Conservation (phyloP, 768 basidiomycete genomes). For the Guyanaporus albipodus region DNA sequence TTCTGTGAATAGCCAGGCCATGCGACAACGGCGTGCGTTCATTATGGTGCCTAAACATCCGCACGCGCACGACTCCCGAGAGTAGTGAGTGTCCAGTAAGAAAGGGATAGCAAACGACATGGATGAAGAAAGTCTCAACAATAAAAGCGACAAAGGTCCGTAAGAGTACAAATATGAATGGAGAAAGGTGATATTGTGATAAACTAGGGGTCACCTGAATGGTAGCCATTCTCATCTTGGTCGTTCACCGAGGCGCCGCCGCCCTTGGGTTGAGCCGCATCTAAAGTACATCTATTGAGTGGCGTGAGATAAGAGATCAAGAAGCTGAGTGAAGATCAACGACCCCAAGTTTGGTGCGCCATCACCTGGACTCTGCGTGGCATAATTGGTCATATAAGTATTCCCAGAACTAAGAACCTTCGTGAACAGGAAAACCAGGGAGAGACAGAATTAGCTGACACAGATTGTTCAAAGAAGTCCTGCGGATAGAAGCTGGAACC, state of each 20-base stretch:
- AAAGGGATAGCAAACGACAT: neutral
- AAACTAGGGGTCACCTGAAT: conserved; percentile 10
- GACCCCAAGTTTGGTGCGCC: conserved; percentile 10
- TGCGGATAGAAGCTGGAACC: conserved; percentile 4
- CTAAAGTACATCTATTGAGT: conserved; percentile 12
- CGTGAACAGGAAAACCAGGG: too few species aligned
- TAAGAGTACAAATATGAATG: neutral
- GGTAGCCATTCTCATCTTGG: conserved; percentile 1
- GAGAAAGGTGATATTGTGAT: neutral
- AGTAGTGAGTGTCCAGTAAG: neutral
- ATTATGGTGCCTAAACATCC: conserved; percentile 16
- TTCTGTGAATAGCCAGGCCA: conserved; percentile 11
- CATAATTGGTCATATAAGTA: conserved; percentile 7
- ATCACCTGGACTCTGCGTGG: neutral
- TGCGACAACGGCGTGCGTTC: conserved; percentile 19
- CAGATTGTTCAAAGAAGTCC: conserved; percentile 5
- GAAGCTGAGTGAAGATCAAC: conserved; percentile 8
- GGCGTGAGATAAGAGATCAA: conserved; percentile 9
- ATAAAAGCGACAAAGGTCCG: conserved; percentile 2
- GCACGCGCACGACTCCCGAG: neutral
- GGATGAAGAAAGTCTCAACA: neutral
- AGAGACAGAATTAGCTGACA: too few species aligned
- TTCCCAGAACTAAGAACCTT: neutral
- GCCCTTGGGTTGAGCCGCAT: neutral
- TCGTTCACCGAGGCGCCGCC: neutral